Evolutionary conservation across 441 rosid genomes (phyloP).

Genomic region (Adansonia gregorii): DNA sequence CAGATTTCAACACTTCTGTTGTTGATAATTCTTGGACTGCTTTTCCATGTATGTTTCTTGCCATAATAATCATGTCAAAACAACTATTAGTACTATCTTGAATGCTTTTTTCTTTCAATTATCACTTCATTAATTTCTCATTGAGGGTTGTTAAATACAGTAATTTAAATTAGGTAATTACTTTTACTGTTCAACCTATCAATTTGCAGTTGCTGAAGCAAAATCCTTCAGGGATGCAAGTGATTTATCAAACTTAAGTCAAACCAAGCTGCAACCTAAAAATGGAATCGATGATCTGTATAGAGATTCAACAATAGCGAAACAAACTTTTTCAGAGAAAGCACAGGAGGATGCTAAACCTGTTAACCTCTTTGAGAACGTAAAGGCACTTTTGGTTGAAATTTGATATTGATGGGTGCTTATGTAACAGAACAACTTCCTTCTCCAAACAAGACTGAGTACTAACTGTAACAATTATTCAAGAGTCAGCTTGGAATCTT

Average conservation of each 20-base stretch:
- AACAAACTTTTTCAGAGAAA: conserved; percentile 29
- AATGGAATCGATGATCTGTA: conserved; percentile 30
- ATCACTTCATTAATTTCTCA: not conserved
- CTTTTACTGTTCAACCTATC: conserved; percentile 24
- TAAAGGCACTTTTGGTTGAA: conserved; percentile 3
- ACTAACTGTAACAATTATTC: not conserved
- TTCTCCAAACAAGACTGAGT: not conserved
- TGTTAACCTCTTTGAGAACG: conserved; percentile 44
- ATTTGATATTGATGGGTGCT: conserved; percentile 1
- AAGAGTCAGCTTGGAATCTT: not conserved
- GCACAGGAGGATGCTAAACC: conserved; percentile 34
- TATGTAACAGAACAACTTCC: not conserved
- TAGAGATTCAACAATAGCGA: conserved; percentile 18
- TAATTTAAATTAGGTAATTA: conserved; percentile 7
- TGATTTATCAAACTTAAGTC: conserved; percentile 31
- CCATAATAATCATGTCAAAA: not conserved
- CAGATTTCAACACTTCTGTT: conserved; percentile 28
- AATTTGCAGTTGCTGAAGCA: conserved; percentile 46
- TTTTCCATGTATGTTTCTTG: conserved; percentile 37
- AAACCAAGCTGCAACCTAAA: conserved; percentile 32
- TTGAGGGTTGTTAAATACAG: not conserved
- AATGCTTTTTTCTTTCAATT: not conserved
- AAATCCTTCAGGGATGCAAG: conserved; percentile 29
- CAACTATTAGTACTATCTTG: not conserved
- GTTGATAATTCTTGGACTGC: conserved; percentile 28